Percentiles rank a stretch among this genome's conserved stretches.
Conservation (phyloP, 1,284 basidiomycete genomes). For the Meripilus lineatus region DNA sequence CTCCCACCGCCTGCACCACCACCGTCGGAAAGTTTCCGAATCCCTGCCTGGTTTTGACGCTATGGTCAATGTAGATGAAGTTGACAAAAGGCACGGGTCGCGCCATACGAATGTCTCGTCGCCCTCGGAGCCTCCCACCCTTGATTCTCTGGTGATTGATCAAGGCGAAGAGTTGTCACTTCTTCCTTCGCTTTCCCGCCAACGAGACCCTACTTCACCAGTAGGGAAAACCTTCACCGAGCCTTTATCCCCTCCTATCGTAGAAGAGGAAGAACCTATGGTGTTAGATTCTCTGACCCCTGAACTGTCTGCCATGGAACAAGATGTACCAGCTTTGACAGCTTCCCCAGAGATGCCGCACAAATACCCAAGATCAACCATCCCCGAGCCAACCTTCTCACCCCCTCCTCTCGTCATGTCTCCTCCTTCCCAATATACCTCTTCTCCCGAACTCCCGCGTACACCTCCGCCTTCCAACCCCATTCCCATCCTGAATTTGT, state of each 20-base stretch:
- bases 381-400: not conserved
- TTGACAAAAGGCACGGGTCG: slow-evolving; percentile 42
- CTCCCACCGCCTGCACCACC: slow-evolving; percentile 10
- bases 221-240: no score
- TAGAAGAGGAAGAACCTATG: slow-evolving; percentile 14
- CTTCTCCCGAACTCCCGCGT: no score
- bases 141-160: slow-evolving; percentile 1
- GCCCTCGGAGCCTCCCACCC: not conserved
- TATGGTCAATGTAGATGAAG: slow-evolving; percentile 49
- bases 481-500: no score
- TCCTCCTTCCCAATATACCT: not conserved
- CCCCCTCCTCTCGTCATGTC: not conserved
- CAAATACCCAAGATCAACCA: no score
- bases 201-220: no score
- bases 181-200: slow-evolving; percentile 13
- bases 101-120: not conserved
- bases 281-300: no score
- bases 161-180: slow-evolving; percentile 7
- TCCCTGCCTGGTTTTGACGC: slow-evolving; percentile 24
- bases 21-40: slow-evolving; percentile 18
- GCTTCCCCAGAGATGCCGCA: slow-evolving; percentile 7
- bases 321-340: slow-evolving; percentile 8
- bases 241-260: slow-evolving; percentile 3
- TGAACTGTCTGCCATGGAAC: no score
- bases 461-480: no score